phyloP scores from a whole-genome alignment of 768 basidiomycete species.

The Ramaria rubella region DNA sequence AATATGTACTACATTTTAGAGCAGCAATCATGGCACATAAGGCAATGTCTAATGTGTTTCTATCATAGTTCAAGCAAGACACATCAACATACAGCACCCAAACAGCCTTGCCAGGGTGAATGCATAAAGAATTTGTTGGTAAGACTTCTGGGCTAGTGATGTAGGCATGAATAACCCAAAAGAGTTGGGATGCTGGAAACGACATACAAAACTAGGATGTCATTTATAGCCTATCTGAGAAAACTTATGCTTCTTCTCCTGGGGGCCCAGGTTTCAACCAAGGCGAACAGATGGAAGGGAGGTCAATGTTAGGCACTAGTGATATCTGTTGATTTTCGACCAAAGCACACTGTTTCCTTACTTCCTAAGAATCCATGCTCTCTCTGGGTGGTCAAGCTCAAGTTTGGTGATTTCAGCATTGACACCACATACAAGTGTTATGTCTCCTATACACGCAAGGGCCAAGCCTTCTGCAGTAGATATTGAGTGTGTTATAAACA shows the following conservation, averaged over 20 bases:
- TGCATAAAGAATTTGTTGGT: slow-evolving; percentile 63
- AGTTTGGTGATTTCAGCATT: slow-evolving; percentile 95
- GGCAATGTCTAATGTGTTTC: slow-evolving; percentile 88
- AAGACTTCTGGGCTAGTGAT: slow-evolving; percentile 55
- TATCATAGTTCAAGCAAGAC: slow-evolving; percentile 95
- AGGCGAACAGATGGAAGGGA: slow-evolving; percentile 89
- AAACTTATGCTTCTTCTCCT: slow-evolving; percentile 85
- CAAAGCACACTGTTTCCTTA: slow-evolving; percentile 15
- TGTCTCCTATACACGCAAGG: slow-evolving; percentile 83
- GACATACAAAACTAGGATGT: slow-evolving; percentile 66
- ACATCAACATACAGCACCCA: slow-evolving; percentile 95
- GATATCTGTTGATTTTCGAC: neutral
- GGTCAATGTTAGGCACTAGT: slow-evolving; percentile 88
- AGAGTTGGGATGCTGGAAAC: neutral
- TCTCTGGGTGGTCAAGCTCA: slow-evolving; percentile 64
- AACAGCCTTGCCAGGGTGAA: slow-evolving; percentile 69
- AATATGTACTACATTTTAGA: slow-evolving; percentile 63
- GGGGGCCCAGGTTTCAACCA: slow-evolving; percentile 96
- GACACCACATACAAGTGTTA: slow-evolving; percentile 91
- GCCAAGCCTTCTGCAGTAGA: slow-evolving; percentile 91
- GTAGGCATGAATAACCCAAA: neutral
- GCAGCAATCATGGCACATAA: slow-evolving; percentile 85
- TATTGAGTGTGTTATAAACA: slow-evolving; percentile 67
- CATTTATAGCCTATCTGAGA: slow-evolving; percentile 79
- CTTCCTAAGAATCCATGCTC: slow-evolving; percentile 79